Evolutionary conservation across 208 protist species (phyloP).

Genomic region (Sergeia podlipaevii): DNA sequence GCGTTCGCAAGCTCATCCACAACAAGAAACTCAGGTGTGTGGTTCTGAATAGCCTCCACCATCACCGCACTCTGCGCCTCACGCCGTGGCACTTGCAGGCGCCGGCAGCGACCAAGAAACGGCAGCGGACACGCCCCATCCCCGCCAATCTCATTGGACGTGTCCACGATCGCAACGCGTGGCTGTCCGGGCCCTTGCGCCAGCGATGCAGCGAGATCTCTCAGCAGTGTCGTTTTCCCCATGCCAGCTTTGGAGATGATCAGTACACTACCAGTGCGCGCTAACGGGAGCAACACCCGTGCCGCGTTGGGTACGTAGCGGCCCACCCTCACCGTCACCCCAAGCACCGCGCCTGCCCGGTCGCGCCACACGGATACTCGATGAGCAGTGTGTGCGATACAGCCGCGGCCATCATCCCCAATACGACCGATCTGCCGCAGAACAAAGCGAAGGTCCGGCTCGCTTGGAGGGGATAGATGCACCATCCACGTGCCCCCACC

Average conservation of each 20-base stretch:
- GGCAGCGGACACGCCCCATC: slow-evolving; percentile 82
- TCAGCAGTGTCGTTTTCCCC: slow-evolving; percentile 93
- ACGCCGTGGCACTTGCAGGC: slow-evolving; percentile 80
- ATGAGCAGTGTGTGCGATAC: slow-evolving; percentile 66
- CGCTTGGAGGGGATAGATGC: slow-evolving; percentile 47
- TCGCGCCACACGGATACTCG: slow-evolving; percentile 76
- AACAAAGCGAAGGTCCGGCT: slow-evolving; percentile 43
- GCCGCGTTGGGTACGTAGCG: slow-evolving; percentile 72
- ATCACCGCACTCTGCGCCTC: slow-evolving; percentile 71
- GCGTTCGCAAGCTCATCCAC: slow-evolving; percentile 90
- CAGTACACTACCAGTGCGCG: slow-evolving; percentile 63
- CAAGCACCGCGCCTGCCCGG: slow-evolving; percentile 64
- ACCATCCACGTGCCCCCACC: slow-evolving; percentile 38
- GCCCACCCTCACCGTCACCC: slow-evolving; percentile 85
- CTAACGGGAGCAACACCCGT: slow-evolving; percentile 48
- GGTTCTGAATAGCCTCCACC: slow-evolving; percentile 93
- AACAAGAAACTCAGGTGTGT: slow-evolving; percentile 91
- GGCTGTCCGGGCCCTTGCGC: slow-evolving; percentile 37
- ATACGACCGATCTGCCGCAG: slow-evolving; percentile 56
- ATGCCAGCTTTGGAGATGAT: slow-evolving; percentile 89
- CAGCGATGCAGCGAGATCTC: slow-evolving; percentile 77
- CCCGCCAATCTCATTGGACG: slow-evolving; percentile 94
- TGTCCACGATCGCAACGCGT: slow-evolving; percentile 91
- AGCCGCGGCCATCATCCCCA: slow-evolving; percentile 70
- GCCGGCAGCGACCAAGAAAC: slow-evolving; percentile 83